Percentiles rank a stretch among this genome's conserved stretches.
phyloP scores from a whole-genome alignment of 2,329 filamentous ascomycete genomes.

The Diaporthe aspalathi region DNA sequence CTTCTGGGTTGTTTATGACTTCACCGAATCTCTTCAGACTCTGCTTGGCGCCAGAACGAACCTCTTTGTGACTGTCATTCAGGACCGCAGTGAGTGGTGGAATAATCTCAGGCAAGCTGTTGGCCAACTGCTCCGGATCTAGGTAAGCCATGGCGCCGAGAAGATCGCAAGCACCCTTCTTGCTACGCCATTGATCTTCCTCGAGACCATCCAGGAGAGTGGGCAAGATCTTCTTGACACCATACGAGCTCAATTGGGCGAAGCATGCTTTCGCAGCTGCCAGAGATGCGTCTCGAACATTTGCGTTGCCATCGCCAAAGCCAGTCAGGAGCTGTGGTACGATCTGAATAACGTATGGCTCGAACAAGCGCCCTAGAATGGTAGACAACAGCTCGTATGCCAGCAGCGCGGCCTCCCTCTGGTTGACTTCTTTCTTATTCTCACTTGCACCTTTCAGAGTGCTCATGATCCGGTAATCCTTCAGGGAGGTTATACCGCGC shows the following conservation, averaged over 20 bases:
- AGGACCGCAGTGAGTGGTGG: constrained; percentile 92
- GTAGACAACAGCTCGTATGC: constrained; percentile 91
- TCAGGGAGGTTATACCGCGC: constrained; percentile 83
- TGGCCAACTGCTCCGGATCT: constrained; percentile 92
- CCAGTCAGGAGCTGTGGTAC: constrained; percentile 89
- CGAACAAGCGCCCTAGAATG: constrained; percentile 88
- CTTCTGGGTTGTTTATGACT: constrained; percentile 97
- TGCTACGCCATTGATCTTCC: constrained; percentile 97
- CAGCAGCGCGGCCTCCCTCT: constrained; percentile 88
- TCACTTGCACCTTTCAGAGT: constrained; percentile 85
- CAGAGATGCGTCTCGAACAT: constrained; percentile 92
- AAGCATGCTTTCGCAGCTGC: constrained; percentile 96
- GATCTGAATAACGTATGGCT: constrained; percentile 96
- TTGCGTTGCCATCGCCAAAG: constrained; percentile 88
- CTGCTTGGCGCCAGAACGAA: constrained; percentile 89
- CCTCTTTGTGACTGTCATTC: constrained; percentile 98
- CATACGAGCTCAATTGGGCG: constrained; percentile 90
- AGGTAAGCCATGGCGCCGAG: constrained; percentile 98
- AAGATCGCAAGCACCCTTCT: constrained; percentile 96
- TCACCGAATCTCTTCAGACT: constrained; percentile 98
- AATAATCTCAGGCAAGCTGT: constrained; percentile 95
- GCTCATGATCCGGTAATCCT: constrained; percentile 87
- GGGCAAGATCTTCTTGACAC: constrained; percentile 93
- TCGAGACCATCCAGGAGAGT: constrained; percentile 92
- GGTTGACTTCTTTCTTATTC: constrained; percentile 92